A percentile compares a stretch with the other conserved stretches of the same genome.
These are phyloP conservation scores for Arthrobotrys entomopaga DNA, from an alignment of 2,329 filamentous ascomycete genomes.

Conservation along the genomic window DNA sequence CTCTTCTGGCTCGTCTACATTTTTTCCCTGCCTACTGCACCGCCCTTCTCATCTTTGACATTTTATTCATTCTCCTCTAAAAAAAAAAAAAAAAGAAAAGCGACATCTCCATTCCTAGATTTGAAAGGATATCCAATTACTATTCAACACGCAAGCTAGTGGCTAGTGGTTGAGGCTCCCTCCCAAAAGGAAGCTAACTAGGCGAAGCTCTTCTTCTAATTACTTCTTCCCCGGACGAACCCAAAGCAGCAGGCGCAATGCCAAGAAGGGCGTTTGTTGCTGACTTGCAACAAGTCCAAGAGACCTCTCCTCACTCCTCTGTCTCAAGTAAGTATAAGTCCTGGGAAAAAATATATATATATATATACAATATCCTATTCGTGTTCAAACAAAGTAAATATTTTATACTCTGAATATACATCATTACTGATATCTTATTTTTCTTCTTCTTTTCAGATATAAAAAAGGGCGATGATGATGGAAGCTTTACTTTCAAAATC, in stretches of 20 bases:
- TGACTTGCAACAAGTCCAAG: constrained; percentile 56
- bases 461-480: constrained; percentile 74
- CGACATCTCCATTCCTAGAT: no score
- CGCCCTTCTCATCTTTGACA: background rate
- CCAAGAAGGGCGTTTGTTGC: constrained; percentile 57
- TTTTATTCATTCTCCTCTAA: background rate
- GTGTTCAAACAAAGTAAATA: background rate
- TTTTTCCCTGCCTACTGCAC: background rate
- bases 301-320: constrained; percentile 38
- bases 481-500: constrained; percentile 74
- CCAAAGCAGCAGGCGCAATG: constrained; percentile 39
- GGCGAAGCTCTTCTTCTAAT: background rate
- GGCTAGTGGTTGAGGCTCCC: background rate
- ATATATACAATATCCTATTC: background rate
- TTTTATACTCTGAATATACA: no score
- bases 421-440: background rate
- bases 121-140: no score
- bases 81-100: background rate
- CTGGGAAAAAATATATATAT: background rate
- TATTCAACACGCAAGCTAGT: no score
- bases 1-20: background rate
- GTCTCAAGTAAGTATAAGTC: constrained; percentile 34
- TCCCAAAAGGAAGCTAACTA: constrained; percentile 1
- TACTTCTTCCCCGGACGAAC: background rate
- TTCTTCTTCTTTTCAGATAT: constrained; percentile 62